phyloP scores from a whole-genome alignment of 345 rosid genomes.

The Corchorus olitorius region DNA sequence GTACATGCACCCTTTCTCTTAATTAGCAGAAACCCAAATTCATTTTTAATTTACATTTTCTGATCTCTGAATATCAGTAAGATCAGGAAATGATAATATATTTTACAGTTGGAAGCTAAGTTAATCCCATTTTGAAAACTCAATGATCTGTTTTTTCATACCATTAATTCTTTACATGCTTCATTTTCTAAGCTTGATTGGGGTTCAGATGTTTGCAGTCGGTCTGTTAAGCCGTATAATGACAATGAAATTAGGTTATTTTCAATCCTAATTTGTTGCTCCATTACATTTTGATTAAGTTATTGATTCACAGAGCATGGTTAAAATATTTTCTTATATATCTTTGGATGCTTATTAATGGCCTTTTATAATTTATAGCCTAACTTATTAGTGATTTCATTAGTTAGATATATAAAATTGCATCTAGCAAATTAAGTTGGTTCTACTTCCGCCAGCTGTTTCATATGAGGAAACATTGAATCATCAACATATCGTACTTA shows the following conservation, averaged over 20 bases:
- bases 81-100: too few species aligned
- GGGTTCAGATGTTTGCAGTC: not conserved
- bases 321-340: not conserved
- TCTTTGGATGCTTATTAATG: not conserved
- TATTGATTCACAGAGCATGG: not conserved
- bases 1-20: not conserved
- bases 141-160: not conserved
- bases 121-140: not conserved
- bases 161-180: not conserved
- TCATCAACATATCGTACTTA: not conserved
- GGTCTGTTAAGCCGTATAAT: not conserved
- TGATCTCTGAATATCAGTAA: too few species aligned
- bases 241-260: not conserved
- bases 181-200: not conserved
- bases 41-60: not conserved
- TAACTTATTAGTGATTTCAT: not conserved
- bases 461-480: not conserved
- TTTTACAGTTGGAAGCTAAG: not conserved
- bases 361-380: not conserved
- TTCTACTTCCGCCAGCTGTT: not conserved
- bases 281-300: not conserved
- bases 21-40: not conserved
- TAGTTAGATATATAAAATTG: not conserved
- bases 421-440: not conserved
- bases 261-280: not conserved